Evolutionary conservation across 1,284 basidiomycete species (phyloP), one percentile per base, ranked within the genome.

Genomic region (Xanthoconium separans): DNA sequence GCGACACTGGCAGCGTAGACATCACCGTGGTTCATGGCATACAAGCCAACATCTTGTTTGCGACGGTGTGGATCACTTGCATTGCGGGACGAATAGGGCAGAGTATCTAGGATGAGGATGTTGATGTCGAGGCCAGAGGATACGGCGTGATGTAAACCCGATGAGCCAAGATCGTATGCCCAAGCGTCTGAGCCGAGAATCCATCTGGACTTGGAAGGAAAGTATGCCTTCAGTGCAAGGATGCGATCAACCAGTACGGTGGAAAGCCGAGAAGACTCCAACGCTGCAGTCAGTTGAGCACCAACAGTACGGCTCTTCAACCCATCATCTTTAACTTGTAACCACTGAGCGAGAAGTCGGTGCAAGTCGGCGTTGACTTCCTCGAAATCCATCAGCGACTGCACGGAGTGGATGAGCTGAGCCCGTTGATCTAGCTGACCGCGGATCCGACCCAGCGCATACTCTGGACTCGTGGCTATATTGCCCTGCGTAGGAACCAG

Each of bases 21-120:
- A 67, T 95, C 90, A 16, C 96, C 96, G 71, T 98, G 93, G 75
- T 97, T 98, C 92, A 99, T 96, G 13, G 96, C 97, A 69, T 99
- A 99, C 46, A 98, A 77, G 1, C 93, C 95, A 44, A 95, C 88
- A 72, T 98, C 95, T 67, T 94, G 94, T 75, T 95, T 96, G 56
- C 93, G 80, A 52, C 87, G 81, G 57, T 81, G 77, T 9, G 85
- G 86, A 59, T 93, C 89, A 31, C 75, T 80, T 20, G 80, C 75
- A 61, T 87, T 85, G 48, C 92, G 86, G 41, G 83, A 72, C 9
- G 90, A 84, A 76, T 96, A 97, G 2, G 97, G 93, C 13, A 91
- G 77, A 18, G 91, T 95, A 74, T 99, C 97, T 66, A 99, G 87
- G 63, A 99, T 87, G 71, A 99, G 90, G 61, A 98, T 84, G 77